Evolutionary conservation across 306 rosid species (phyloP).

Genomic region (Crataegus laevigata): DNA sequence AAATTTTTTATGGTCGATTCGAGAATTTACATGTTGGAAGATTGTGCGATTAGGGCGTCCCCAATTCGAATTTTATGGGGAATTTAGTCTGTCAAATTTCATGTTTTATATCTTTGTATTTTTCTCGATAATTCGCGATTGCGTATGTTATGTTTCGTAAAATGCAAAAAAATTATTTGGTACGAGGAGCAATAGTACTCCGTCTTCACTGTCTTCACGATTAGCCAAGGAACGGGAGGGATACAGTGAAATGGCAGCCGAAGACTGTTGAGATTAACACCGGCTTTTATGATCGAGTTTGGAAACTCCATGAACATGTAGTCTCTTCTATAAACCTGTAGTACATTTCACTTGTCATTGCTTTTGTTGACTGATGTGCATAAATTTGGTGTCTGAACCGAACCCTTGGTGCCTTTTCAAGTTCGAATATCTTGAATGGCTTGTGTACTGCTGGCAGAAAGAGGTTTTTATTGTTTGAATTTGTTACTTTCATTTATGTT

Average conservation of each 20-base stretch:
- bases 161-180: neutral
- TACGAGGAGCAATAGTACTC: neutral
- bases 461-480: neutral
- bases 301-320: neutral
- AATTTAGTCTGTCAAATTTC: neutral
- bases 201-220: neutral
- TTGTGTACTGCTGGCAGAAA: neutral
- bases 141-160: neutral
- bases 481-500: neutral
- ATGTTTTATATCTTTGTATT: neutral
- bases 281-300: neutral
- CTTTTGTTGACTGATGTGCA: neutral
- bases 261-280: neutral
- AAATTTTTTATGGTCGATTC: too few species aligned
- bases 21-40: neutral
- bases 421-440: neutral
- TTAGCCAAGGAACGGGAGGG: neutral
- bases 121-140: neutral
- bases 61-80: neutral
- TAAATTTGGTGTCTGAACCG: neutral
- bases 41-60: neutral
- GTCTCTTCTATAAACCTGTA: neutral
- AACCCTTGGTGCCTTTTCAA: neutral
- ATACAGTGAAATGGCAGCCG: neutral
- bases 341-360: neutral